Percentiles rank a stretch among this genome's conserved stretches.
phyloP scores from a whole-genome alignment of 495 filamentous ascomycete genomes.

The Tuber magnatum region DNA sequence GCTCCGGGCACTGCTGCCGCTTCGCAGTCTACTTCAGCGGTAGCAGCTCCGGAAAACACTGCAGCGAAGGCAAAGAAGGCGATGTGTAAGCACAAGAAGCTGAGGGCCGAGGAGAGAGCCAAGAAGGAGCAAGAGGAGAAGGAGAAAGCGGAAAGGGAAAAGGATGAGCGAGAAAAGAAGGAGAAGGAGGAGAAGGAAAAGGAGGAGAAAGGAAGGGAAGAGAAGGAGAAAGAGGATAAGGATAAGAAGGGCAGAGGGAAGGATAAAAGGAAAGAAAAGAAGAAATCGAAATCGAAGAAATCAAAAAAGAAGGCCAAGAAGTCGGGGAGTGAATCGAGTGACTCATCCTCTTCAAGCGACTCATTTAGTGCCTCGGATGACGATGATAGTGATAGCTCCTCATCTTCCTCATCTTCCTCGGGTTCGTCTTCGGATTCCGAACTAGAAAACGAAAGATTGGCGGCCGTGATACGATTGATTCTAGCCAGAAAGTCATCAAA shows the following conservation, averaged over 20 bases:
- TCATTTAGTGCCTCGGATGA: constrained; percentile 29
- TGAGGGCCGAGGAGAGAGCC: constrained; percentile 42
- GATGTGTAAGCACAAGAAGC: constrained; percentile 38
- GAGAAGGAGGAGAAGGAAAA: constrained; percentile 42
- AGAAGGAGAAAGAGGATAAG: constrained; percentile 44
- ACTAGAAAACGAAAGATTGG: constrained; percentile 40
- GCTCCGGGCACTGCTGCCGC: background rate
- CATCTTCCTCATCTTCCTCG: constrained; percentile 39
- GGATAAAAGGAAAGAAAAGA: constrained; percentile 41
- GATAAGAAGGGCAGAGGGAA: constrained; percentile 44
- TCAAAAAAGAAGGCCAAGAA: constrained; percentile 40
- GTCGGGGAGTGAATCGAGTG: constrained; percentile 3
- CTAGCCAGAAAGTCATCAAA: constrained; percentile 36
- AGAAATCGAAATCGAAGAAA: constrained; percentile 39
- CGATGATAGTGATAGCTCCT: constrained; percentile 27
- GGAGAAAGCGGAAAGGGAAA: constrained; percentile 43
- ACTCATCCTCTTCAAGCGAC: constrained; percentile 26
- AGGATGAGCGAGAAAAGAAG: constrained; percentile 37
- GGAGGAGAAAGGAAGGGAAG: constrained; percentile 42
- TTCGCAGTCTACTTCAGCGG: constrained; percentile 4
- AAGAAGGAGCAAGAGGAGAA: constrained; percentile 43
- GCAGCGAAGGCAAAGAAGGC: constrained; percentile 23
- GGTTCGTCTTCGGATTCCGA: constrained; percentile 44
- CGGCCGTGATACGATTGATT: constrained; percentile 30
- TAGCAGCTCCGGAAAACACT: constrained; percentile 12